A percentile compares a stretch with the other conserved stretches of the same genome.
Conservation (phyloP, 1,284 basidiomycete genomes). For the Tilletia walkeri region DNA sequence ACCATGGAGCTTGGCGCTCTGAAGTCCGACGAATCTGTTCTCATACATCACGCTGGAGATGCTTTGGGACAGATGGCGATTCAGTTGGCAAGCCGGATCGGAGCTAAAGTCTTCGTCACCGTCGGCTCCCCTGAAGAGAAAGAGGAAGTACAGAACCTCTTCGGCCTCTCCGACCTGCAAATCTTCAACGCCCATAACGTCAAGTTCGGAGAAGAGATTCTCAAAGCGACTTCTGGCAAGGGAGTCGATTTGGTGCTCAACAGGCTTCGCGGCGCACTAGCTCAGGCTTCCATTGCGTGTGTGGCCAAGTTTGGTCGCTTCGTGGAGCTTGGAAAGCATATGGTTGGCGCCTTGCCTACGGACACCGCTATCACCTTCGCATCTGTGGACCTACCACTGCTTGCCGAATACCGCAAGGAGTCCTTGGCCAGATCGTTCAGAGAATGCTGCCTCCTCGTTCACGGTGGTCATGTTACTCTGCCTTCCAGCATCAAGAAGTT, state of each 20-base stretch:
- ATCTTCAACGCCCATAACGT: not conserved
- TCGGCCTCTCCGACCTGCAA: not conserved
- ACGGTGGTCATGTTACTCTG: not conserved
- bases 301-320: constrained; percentile 5
- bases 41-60: not conserved
- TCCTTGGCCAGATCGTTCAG: not conserved
- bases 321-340: not conserved
- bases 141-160: not conserved
- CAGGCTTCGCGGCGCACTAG: not conserved
- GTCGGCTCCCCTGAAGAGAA: not conserved
- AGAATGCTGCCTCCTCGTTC: not conserved
- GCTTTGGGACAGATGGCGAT: not conserved
- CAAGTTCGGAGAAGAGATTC: not conserved
- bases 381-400: not conserved
- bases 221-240: not conserved
- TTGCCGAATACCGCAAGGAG: constrained; percentile 4
- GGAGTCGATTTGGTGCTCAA: not conserved
- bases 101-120: constrained; percentile 1
- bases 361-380: not conserved
- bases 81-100: not conserved
- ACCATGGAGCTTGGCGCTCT: not conserved
- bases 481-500: constrained; percentile 5
- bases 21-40: not conserved
- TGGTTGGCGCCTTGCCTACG: not conserved
- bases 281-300: not conserved